Base-by-base conservation (phyloP, 202 grass and related monocot species). In the Dendrocalamus latiflorus region DNA sequence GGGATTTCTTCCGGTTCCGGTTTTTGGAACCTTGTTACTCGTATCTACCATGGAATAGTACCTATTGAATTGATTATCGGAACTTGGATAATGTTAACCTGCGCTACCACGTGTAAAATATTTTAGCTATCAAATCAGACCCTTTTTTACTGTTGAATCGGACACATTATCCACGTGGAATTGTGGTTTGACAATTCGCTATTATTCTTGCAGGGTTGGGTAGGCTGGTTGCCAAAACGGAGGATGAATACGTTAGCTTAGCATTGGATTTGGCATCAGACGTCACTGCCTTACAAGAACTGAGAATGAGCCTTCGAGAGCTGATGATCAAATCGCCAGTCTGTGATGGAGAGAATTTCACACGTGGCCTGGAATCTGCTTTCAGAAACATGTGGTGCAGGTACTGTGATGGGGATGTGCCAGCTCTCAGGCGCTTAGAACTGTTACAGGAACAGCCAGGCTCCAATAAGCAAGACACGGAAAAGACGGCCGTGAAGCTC, bases 331-430 rank as follows among this genome's bases (percentile, higher is more conserved):
- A 87, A 63, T 98, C 95, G 33, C 85, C 95, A n/a, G 79, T 98
- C 18, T 98, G 93, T 65, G 88, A 98, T 63, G 95, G 95, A 82
- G 79, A 85, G 25, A 87, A 78, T 62, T 98, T 98, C 77, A 81
- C 86, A 77, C 79, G 70, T 0, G 91, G 93, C 59, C 86, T 98
- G 72, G 95, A 98, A 89, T 93, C 91, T 73, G 83, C 91, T 41
- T 98, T 93, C 83, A 89, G 93, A 61, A 85, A 85, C 76, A 98
- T 98, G 93, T 98, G 95, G 95, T 83, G 24, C 49, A 89, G 89
- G 59, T 98, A 95, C 74, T 98, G 95, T 80, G 47, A 73, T 36
- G 91, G 83, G 17, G 91, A 95, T 69, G 74, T 78, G 21, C 93
- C 95, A 33, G 88, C 95, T 22, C 87, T 88, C 15, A 95, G 28